Percentiles rank a stretch among this genome's conserved stretches.
These are phyloP conservation scores for Nicotiana tomentosiformis DNA, from an alignment of 257 asterid genomes.

Conservation along the genomic window DNA sequence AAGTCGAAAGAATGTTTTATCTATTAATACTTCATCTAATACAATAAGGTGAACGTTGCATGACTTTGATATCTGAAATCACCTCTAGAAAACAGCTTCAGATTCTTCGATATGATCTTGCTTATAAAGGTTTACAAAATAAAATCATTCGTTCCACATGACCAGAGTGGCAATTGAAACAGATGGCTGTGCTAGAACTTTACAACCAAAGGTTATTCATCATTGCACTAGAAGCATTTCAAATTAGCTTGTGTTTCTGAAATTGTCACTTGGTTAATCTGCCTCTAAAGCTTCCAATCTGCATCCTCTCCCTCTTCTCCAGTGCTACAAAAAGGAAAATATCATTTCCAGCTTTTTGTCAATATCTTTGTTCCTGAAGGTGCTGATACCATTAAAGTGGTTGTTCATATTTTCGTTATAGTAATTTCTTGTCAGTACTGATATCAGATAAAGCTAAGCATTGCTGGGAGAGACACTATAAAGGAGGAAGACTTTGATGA, in stretches of 20 bases:
- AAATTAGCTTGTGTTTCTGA: not conserved
- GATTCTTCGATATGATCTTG: not conserved
- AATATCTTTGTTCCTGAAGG: not conserved
- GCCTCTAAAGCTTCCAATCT: not conserved
- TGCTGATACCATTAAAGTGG: not conserved
- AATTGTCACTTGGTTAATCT: not conserved
- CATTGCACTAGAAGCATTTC: not conserved
- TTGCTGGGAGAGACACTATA: slow-evolving; percentile 73
- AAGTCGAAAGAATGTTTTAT: not conserved
- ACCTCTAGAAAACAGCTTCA: not conserved
- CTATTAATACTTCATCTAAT: not conserved
- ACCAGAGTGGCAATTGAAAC: not conserved
- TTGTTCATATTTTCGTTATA: slow-evolving; percentile 1
- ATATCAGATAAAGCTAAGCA: slow-evolving; percentile 76
- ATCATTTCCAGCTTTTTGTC: not conserved
- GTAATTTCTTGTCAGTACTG: slow-evolving; percentile 26
- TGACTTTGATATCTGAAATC: not conserved
- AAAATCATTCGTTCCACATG: not conserved
- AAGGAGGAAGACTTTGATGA: slow-evolving; percentile 87
- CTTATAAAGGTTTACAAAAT: not conserved
- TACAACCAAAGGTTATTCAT: not conserved
- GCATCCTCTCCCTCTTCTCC: not conserved
- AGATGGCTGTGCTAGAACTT: not conserved
- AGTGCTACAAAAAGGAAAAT: not conserved
- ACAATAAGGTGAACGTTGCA: not conserved